Evolutionary conservation across 768 basidiomycete genomes (phyloP), one percentile per base, ranked within the genome.

Genomic region (Cyathus striatus): DNA sequence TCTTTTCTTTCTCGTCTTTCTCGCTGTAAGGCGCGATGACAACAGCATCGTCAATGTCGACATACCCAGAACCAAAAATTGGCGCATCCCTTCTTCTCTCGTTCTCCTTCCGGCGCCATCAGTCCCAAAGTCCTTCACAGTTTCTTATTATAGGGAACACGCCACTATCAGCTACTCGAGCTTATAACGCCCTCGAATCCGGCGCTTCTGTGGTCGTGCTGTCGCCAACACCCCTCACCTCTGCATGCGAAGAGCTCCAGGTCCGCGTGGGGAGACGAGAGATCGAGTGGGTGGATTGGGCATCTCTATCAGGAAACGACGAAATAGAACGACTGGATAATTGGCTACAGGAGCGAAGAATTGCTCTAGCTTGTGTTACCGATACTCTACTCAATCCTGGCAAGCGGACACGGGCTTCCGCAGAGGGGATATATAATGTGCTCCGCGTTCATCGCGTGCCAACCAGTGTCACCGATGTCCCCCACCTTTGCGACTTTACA

Each of bases 381-480:
- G 90, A 94, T 54, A 95, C 90, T 0, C 55, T 86, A 6, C 64
- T 76, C 16, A 32, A 16, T 4, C 22, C 56, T 0, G 54, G 61
- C 18, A 69, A 68, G 35, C 77, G 82, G 9, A 68, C 58, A 6
- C 64, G 61, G 24, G 55, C 55, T 2, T 86, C 86, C 2, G 86
- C 88, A 1, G 62, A 65, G 34, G 62, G 66, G 5, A 71, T 96
- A 26, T 75, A 80, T 42, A 52, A 58, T 13, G 55, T 80, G 2
- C 87, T 86, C 52, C 68, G 60, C 24, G 47, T 64, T 1, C 73
- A 75, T 21, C 74, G 78, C 42, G 81, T 95, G 44, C 85, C 81
- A 1, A 71, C 92, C 50, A 97, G 94, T 55, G 76, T 86, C n/a
- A 80, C 92, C 1, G 95, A 97, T 60, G 78, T 86, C 55, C 87